Conservation (phyloP, 495 filamentous ascomycete genomes). For the Trichoderma reesei region DNA sequence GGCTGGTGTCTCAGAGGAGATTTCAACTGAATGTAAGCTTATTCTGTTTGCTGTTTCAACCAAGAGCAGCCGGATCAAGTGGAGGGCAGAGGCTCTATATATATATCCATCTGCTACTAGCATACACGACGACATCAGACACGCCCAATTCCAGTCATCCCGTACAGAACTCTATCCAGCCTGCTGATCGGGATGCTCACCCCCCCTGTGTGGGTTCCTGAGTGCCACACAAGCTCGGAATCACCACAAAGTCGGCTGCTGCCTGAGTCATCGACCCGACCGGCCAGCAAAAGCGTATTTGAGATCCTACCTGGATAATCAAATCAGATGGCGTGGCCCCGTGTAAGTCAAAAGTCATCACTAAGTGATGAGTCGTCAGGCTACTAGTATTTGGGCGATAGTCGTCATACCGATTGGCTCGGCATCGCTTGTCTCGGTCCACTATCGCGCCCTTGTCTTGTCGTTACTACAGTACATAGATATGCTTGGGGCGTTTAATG, state of each 20-base stretch:
- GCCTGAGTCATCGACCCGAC: not conserved
- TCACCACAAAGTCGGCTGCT: no score
- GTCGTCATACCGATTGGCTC: constrained; percentile 2
- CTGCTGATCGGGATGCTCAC: not conserved
- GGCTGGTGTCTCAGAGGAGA: no score
- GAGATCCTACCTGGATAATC: not conserved
- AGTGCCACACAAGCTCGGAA: not conserved
- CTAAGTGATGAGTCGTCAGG: not conserved
- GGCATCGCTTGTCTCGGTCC: not conserved
- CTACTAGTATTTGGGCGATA: no score
- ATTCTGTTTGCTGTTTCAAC: no score
- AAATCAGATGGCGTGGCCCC: not conserved
- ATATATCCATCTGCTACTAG: no score
- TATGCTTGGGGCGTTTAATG: no score
- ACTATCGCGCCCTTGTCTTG: not conserved
- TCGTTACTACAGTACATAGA: no score
- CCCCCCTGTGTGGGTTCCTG: not conserved
- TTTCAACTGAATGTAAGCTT: no score
- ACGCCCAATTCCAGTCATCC: not conserved
- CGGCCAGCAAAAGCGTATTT: not conserved
- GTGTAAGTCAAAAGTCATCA: not conserved
- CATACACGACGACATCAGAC: not conserved
- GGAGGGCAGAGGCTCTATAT: not conserved
- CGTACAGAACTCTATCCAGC: not conserved
- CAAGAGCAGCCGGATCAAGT: not conserved